These are phyloP conservation scores for Rhizopus stolonifer DNA, from an alignment of 371 early-diverging fungal species.

Conservation along the genomic window DNA sequence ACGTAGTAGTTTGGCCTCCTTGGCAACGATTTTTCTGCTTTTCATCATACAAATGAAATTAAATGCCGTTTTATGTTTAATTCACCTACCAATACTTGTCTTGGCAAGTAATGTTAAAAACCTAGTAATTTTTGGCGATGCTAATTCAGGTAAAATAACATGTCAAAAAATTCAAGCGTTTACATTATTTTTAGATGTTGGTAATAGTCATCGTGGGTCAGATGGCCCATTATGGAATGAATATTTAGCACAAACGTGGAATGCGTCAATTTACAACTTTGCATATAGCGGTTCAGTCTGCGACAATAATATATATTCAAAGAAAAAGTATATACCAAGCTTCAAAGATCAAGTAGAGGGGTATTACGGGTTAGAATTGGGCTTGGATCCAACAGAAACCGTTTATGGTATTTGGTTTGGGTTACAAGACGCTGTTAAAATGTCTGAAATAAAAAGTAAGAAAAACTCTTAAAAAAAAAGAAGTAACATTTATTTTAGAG, in stretches of 20 bases:
- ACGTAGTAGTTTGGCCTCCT: too few relatives aligned
- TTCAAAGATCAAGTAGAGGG: constrained; percentile 45
- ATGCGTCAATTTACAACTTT: constrained; percentile 39
- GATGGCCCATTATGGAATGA: constrained; percentile 51
- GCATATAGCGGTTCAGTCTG: constrained; percentile 48
- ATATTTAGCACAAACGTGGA: constrained; percentile 44
- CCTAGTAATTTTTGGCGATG: constrained; percentile 49
- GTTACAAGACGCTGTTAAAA: constrained; percentile 28
- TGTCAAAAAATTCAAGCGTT: neutral
- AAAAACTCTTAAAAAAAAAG: neutral
- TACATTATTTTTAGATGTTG: constrained; percentile 21
- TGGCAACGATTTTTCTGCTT: neutral
- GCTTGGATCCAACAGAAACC: constrained; percentile 38
- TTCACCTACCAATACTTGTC: neutral
- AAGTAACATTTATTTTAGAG: constrained; percentile 2
- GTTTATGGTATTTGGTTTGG: constrained; percentile 53
- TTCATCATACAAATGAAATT: neutral
- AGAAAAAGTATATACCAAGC: constrained; percentile 31
- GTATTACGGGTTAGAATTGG: constrained; percentile 32
- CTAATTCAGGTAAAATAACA: constrained; percentile 40
- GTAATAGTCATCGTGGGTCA: constrained; percentile 38
- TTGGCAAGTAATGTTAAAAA: constrained; percentile 19
- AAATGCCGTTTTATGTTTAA: neutral
- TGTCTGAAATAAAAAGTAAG: constrained; percentile 19
- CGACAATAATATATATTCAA: constrained; percentile 30